Conservation (phyloP, 2,329 filamentous ascomycete species). For the Cordyceps cicadae region DNA sequence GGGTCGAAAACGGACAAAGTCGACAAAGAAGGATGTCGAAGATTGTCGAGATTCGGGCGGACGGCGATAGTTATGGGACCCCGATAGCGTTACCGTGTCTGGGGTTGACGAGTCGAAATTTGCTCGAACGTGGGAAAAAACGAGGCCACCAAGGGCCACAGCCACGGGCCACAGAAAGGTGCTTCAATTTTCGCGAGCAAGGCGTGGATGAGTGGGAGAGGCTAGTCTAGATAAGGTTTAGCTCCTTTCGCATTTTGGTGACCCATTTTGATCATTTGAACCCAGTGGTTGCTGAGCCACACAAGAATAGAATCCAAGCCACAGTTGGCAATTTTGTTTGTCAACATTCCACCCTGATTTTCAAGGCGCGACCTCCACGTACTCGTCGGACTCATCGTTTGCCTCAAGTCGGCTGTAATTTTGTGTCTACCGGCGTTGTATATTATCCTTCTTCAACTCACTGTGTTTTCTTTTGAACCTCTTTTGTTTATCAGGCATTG, state of each 20-base stretch:
- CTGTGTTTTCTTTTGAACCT: neutral
- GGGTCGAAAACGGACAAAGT: slow-evolving; percentile 8
- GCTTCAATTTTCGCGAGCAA: slow-evolving; percentile 35
- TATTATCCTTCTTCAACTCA: neutral
- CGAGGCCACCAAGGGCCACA: slow-evolving; percentile 21
- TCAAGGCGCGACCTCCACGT: neutral
- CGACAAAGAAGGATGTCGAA: slow-evolving; percentile 9
- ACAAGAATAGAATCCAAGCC: neutral
- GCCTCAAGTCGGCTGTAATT: neutral
- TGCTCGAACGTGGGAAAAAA: slow-evolving; percentile 30
- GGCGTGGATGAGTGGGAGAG: slow-evolving; percentile 28
- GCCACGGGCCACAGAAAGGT: slow-evolving; percentile 22
- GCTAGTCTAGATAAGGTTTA: slow-evolving; percentile 24
- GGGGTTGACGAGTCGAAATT: slow-evolving; percentile 36
- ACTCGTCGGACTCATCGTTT: neutral
- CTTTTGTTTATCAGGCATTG: neutral
- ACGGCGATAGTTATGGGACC: slow-evolving; percentile 23
- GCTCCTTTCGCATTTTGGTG: neutral
- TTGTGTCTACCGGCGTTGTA: neutral
- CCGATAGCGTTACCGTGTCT: slow-evolving; percentile 34
- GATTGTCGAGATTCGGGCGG: slow-evolving; percentile 16
- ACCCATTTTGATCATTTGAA: neutral
- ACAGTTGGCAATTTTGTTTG: neutral
- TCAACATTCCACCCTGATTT: slow-evolving; percentile 5
- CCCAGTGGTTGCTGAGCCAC: neutral